These are phyloP conservation scores for Arxiozyma slooffiae DNA, from an alignment of 1,139 yeast genomes.

Conservation along the genomic window DNA sequence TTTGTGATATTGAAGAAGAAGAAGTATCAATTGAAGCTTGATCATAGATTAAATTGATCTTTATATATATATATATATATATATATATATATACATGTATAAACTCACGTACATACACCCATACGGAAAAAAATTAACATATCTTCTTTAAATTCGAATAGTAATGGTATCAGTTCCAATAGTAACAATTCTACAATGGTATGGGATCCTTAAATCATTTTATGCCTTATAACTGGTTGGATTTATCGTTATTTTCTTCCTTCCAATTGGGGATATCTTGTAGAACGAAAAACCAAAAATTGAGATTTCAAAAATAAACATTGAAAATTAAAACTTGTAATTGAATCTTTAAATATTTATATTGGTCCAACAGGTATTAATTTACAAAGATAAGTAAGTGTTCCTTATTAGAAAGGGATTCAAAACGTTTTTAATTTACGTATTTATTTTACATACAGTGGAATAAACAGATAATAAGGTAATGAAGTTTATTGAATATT, in stretches of 20 bases:
- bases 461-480: neutral
- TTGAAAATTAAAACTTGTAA: neutral
- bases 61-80: too few species aligned
- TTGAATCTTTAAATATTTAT: neutral
- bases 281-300: neutral
- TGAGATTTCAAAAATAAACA: neutral
- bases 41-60: neutral
- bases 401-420: too few species aligned
- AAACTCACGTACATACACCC: neutral
- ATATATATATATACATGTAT: too few species aligned
- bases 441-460: too few species aligned
- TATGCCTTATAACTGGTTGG: neutral
- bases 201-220: too few species aligned
- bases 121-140: neutral
- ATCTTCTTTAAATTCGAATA: neutral
- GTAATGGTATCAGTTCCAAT: too few species aligned
- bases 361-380: neutral
- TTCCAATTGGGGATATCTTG: neutral
- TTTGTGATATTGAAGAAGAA: slow-evolving; percentile 65
- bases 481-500: neutral
- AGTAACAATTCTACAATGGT: too few species aligned
- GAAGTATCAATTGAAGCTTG: slow-evolving; percentile 34
- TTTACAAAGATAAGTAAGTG: too few species aligned
- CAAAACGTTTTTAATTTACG: too few species aligned
- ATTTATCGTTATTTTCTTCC: too few species aligned